phyloP scores from a whole-genome alignment of 2,329 filamentous ascomycete genomes.

The Trichoderma hamatum region DNA sequence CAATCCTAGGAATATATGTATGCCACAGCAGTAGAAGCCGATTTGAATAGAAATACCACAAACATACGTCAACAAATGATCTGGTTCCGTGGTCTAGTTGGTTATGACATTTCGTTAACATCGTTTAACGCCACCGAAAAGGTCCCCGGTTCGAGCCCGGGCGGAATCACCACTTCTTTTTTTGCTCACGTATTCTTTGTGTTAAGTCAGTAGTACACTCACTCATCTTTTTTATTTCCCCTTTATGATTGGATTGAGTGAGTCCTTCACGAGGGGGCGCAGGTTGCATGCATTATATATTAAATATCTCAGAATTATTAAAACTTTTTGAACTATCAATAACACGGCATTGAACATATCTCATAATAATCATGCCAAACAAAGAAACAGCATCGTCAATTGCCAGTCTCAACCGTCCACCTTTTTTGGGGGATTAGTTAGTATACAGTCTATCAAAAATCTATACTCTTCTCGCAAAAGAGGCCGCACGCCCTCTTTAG shows the following conservation, averaged over 20 bases:
- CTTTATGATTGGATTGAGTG: too few relatives aligned
- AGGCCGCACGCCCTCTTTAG: background rate
- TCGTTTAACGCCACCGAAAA: constrained; percentile 33
- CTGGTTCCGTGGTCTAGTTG: constrained; percentile 37
- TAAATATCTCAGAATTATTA: background rate
- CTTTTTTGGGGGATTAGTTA: background rate
- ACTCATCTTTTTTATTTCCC: too few relatives aligned
- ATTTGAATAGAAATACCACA: background rate
- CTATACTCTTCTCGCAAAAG: background rate
- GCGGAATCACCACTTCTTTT: constrained; percentile 32
- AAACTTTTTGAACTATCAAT: constrained; percentile 1
- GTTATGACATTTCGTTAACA: constrained; percentile 37
- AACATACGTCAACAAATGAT: background rate
- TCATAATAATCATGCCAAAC: constrained; percentile 17
- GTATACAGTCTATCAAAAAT: constrained; percentile 26
- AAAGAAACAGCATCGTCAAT: too few relatives aligned
- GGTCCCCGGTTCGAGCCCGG: constrained; percentile 38
- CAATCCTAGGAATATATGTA: background rate
- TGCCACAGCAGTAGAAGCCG: background rate
- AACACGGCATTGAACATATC: constrained; percentile 11
- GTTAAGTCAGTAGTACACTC: too few relatives aligned
- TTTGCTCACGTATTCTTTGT: background rate
- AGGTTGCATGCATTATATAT: too few relatives aligned
- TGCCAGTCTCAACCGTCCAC: background rate
- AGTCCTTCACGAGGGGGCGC: too few relatives aligned